phyloP scores from a whole-genome alignment of 108 stramenopile species.

The Mayamaea pseudoterrestris region DNA sequence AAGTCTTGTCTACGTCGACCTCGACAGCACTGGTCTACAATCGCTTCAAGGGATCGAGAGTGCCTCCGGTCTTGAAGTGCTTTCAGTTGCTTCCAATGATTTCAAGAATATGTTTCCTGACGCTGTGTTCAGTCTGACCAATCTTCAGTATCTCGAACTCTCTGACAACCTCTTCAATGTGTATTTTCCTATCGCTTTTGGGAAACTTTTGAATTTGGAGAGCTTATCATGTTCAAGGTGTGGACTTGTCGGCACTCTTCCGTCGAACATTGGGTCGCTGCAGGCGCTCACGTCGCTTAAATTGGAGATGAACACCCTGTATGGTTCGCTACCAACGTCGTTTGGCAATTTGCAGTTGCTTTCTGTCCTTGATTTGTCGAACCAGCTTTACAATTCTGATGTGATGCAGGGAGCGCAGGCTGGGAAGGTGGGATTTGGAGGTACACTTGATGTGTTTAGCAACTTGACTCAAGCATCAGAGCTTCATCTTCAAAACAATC shows the following conservation, averaged over 20 bases:
- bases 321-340: constrained; percentile 34
- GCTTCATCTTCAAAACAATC: no score
- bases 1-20: constrained; percentile 13
- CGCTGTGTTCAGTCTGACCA: constrained; percentile 6
- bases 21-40: not conserved
- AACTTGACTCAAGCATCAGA: no score
- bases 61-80: constrained; percentile 15
- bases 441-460: no score
- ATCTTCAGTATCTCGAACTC: constrained; percentile 7
- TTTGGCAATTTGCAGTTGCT: constrained; percentile 20
- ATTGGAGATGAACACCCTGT: constrained; percentile 27
- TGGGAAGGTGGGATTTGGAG: no score
- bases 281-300: constrained; percentile 10
- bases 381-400: no score
- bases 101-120: constrained; percentile 9
- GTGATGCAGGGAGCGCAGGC: no score
- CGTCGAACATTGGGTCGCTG: constrained; percentile 29
- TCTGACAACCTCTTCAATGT: constrained; percentile 17
- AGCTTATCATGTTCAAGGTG: not conserved
- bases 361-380: no score
- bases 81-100: no score
- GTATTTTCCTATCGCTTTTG: constrained; percentile 7
- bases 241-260: constrained; percentile 30
- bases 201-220: constrained; percentile 1
- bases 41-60: not conserved